Evolutionary conservation across 2,329 filamentous ascomycete genomes (phyloP).

Genomic region (Pleurostoma richardsiae): DNA sequence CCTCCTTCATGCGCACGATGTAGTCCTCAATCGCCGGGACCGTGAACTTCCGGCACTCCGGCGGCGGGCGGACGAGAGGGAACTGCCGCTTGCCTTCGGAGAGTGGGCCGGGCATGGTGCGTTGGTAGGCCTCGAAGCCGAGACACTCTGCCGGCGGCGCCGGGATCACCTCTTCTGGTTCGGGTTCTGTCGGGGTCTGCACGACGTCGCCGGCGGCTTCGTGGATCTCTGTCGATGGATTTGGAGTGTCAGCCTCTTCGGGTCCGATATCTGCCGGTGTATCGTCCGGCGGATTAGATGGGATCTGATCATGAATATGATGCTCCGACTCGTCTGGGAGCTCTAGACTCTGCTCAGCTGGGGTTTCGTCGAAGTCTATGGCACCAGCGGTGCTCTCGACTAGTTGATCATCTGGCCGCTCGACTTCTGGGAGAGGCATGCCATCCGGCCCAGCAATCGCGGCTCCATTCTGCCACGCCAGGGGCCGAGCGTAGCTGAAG

Average conservation of each 20-base stretch:
- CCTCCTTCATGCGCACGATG: slow-evolving; percentile 39
- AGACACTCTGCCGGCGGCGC: slow-evolving; percentile 9
- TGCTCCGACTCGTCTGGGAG: background rate
- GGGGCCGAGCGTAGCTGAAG: background rate
- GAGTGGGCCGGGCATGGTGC: slow-evolving; percentile 15
- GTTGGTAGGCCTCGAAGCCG: slow-evolving; percentile 16
- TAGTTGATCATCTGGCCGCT: too few relatives aligned
- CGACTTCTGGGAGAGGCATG: background rate
- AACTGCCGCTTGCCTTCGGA: slow-evolving; percentile 22
- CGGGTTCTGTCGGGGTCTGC: background rate
- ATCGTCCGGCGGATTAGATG: too few relatives aligned
- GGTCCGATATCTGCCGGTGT: too few relatives aligned
- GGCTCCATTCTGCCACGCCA: background rate
- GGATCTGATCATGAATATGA: too few relatives aligned
- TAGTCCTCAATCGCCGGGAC: slow-evolving; percentile 64
- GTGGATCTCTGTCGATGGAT: background rate
- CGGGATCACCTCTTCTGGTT: background rate
- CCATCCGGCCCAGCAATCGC: background rate
- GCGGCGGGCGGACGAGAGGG: slow-evolving; percentile 47
- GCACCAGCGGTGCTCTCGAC: background rate
- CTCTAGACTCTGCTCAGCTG: background rate
- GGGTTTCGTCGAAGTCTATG: background rate
- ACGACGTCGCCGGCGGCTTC: background rate
- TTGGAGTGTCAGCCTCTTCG: too few relatives aligned
- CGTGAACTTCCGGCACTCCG: slow-evolving; percentile 66